A percentile compares a stretch with the other conserved stretches of the same genome.
phyloP scores from a whole-genome alignment of 805 yeast species.

The Tetrapisispora taiwanensis region DNA sequence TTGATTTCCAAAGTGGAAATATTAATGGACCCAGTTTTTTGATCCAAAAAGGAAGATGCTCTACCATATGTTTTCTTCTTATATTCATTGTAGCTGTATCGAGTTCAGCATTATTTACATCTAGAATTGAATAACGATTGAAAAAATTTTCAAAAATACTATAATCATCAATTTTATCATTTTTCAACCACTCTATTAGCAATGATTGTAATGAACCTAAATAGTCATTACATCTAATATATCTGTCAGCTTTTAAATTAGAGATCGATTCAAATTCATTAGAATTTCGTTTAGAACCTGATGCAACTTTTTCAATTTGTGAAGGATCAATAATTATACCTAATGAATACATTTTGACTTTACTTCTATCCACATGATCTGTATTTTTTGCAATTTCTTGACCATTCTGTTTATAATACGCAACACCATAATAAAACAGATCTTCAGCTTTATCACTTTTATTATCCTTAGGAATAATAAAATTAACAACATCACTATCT shows the following conservation, averaged over 20 bases:
- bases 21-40: conserved; percentile 26
- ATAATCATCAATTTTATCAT: conserved; percentile 6
- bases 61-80: conserved; percentile 1
- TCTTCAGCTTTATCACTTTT: conserved; percentile 9
- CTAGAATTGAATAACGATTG: conserved; percentile 3
- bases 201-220: conserved; percentile 13
- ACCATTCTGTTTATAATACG: conserved; percentile 41
- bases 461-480: conserved; percentile 31
- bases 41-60: conserved; percentile 18
- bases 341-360: conserved; percentile 52
- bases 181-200: conserved; percentile 17
- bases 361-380: conserved; percentile 29
- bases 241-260: conserved; percentile 1
- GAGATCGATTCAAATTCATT: background rate
- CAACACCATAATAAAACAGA: conserved; percentile 35
- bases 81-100: background rate
- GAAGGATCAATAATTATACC: conserved; percentile 47
- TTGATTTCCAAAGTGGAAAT: conserved; percentile 27
- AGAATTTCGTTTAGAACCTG: background rate
- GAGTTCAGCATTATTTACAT: background rate
- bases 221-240: conserved; percentile 15
- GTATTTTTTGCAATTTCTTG: conserved; percentile 14
- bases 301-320: background rate
- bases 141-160: conserved; percentile 13
- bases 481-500: conserved; percentile 44